Evolutionary conservation across 1,284 basidiomycete genomes (phyloP), one percentile per base, ranked within the genome.

Genomic region (Rhodotorula sp.): DNA sequence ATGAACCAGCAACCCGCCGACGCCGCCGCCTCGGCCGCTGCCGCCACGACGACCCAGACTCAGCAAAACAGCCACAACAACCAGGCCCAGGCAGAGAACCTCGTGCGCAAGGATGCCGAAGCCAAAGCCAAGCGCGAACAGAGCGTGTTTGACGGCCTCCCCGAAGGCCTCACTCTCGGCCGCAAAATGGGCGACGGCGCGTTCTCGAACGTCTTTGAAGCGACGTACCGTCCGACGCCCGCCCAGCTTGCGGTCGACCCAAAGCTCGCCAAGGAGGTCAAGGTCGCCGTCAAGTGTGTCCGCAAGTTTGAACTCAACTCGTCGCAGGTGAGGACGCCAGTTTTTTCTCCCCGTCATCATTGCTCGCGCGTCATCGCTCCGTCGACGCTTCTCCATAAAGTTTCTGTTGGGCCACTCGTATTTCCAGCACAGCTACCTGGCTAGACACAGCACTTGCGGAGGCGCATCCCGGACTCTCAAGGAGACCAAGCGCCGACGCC

Each of bases 181-280:
- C 60, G 58, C 47, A 76, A 76, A 64, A 76, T 76, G 75, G 75
- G 75, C 48, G 75, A 76, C 63, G 97, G 97, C 74, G 97, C 97
- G 52, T 99, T 99, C 81, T 98, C 95, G 18, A 93, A 97, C 80
- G 97, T 99, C 5, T 99, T 97, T 86, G 93, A 93, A 81, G 97
- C 94, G 91, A 97, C 82, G 83, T 88, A 67, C 83, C 85, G 66
- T 89, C 89, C 23, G 88, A 89, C 26, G 85, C 88, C 69, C 31
- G 72, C 70, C 38, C 74, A 76, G 62, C 64, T 76, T 58, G 70
- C 70, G 23, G 49, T 74, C 67, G 75, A 76, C 57, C 72, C 74
- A 5, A 62, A 58, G 7, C 73, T 74, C 57, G 70, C 69, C 70
- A 69, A 74, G 67, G 55, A 57, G 26, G 65, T 75, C 80, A 91